Evolutionary conservation across 1,284 basidiomycete genomes (phyloP).

Genomic region (Moniliella sp.): DNA sequence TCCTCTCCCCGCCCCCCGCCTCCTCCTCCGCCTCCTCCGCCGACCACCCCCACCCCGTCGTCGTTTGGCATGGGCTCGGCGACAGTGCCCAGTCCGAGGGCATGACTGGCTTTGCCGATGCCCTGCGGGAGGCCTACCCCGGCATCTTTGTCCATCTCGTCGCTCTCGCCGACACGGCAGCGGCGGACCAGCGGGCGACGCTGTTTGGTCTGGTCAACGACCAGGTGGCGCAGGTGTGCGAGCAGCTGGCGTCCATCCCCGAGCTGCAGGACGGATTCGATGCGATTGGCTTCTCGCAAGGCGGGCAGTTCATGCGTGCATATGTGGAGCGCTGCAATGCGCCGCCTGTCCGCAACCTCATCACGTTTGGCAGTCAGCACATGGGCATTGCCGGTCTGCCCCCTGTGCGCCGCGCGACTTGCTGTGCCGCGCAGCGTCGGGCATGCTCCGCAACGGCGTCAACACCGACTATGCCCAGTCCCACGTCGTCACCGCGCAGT

Average conservation of each 20-base stretch:
- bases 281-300: constrained; percentile 21
- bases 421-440: constrained; percentile 42
- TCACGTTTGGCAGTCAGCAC: constrained; percentile 44
- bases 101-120: constrained; percentile 45
- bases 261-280: constrained; percentile 47
- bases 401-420: constrained; percentile 46
- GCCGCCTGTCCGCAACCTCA: constrained; percentile 39
- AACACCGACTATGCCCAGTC: constrained; percentile 42
- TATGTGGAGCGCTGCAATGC: constrained; percentile 63
- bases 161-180: constrained; percentile 43
- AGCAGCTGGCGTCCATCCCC: constrained; percentile 47
- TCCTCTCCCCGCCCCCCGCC: no score
- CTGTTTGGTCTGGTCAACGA: constrained; percentile 54
- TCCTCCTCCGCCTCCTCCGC: no score
- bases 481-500: constrained; percentile 40
- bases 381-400: constrained; percentile 26
- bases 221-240: constrained; percentile 48
- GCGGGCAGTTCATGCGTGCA: constrained; percentile 56
- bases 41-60: constrained; percentile 52
- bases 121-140: constrained; percentile 51
- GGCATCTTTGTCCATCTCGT: constrained; percentile 70
- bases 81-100: constrained; percentile 38
- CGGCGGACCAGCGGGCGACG: constrained; percentile 56
- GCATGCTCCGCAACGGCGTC: constrained; percentile 51
- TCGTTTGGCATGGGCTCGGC: constrained; percentile 87